Conservation (phyloP, 306 rosid genomes). For the Hylodesmum podocarpum region DNA sequence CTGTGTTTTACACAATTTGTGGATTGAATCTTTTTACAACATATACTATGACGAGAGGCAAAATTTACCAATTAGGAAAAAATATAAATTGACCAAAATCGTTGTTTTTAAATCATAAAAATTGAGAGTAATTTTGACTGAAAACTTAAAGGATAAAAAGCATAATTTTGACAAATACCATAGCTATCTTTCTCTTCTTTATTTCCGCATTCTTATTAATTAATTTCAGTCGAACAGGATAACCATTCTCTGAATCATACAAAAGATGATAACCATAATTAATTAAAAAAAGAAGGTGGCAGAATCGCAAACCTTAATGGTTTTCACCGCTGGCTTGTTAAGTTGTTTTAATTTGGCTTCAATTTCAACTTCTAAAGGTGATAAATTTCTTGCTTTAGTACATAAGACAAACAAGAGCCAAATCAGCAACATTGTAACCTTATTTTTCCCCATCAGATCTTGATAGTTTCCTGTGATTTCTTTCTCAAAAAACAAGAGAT, state of each 20-base stretch:
- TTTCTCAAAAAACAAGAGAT: neutral
- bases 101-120: too few relatives aligned
- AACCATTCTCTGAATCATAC: neutral
- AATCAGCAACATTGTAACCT: conserved; percentile 2
- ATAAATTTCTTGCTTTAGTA: neutral
- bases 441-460: conserved; percentile 25
- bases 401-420: conserved; percentile 19
- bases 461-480: neutral
- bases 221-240: too few relatives aligned
- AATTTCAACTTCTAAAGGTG: conserved; percentile 11
- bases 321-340: conserved; percentile 51
- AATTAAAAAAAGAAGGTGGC: neutral
- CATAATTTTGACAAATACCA: too few relatives aligned
- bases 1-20: too few relatives aligned
- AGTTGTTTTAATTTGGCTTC: conserved; percentile 46
- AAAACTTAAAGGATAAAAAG: too few relatives aligned
- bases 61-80: too few relatives aligned
- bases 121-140: too few relatives aligned
- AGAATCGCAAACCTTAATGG: conserved; percentile 36
- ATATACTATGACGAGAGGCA: too few relatives aligned
- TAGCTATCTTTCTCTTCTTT: too few relatives aligned
- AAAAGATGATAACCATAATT: conserved; percentile 21
- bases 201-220: too few relatives aligned
- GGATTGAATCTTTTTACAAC: too few relatives aligned
- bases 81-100: too few relatives aligned